phyloP scores from a whole-genome alignment of 768 basidiomycete genomes.

The Mycena crocata region DNA sequence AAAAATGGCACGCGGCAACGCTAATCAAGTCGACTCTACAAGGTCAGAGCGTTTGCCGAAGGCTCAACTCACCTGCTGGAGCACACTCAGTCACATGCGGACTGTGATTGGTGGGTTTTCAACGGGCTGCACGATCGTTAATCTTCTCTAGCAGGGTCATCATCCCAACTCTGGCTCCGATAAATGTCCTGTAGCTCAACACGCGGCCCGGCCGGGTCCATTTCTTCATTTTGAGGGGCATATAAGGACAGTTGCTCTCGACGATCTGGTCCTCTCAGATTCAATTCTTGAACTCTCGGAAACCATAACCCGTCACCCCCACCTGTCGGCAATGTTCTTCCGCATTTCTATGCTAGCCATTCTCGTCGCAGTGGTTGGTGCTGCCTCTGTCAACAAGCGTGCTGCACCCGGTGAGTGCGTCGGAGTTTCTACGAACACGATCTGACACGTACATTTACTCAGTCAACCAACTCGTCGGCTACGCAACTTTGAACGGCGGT shows the following conservation, averaged over 20 bases:
- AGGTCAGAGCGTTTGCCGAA: no score
- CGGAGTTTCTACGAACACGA: neutral
- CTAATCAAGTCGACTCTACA: no score
- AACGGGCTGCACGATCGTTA: no score
- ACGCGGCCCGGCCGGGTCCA: neutral
- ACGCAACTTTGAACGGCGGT: constrained; percentile 32
- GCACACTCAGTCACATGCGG: no score
- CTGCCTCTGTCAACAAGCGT: constrained; percentile 23
- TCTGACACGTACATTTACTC: neutral
- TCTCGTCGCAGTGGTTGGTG: constrained; percentile 17
- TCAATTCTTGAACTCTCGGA: constrained; percentile 1
- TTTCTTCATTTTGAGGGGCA: neutral
- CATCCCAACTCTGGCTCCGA: constrained; percentile 6
- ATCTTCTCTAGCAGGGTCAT: constrained; percentile 1
- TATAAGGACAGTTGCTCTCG: constrained; percentile 7
- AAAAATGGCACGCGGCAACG: no score
- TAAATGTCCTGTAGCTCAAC: constrained; percentile 4
- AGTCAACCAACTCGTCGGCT: constrained; percentile 30
- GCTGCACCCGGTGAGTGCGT: constrained; percentile 23
- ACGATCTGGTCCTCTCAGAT: neutral
- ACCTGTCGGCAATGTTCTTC: constrained; percentile 8
- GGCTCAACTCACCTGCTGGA: no score
- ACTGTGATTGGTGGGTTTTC: no score
- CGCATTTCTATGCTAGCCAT: constrained; percentile 9
- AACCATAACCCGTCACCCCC: neutral